These are phyloP conservation scores for Fusarium subtropicale DNA, from an alignment of 2,329 filamentous ascomycete species.

Conservation along the genomic window DNA sequence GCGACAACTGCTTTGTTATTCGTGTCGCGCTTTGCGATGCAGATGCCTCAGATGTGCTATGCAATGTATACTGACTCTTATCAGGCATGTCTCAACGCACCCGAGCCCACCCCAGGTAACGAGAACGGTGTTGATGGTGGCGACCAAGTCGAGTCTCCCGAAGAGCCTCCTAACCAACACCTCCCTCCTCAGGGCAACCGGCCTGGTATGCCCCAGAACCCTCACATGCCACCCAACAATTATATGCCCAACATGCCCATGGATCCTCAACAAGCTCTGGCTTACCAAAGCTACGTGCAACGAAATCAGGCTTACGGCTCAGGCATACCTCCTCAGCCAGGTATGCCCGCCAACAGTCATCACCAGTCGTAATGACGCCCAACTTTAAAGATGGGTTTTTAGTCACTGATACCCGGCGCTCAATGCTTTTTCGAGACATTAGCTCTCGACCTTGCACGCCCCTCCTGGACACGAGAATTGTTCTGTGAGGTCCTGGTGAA, in stretches of 20 bases:
- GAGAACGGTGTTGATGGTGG: conserved; percentile 84
- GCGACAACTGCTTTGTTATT: conserved; percentile 42
- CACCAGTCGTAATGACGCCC: conserved; percentile 73
- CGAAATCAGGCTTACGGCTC: conserved; percentile 76
- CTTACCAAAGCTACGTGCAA: conserved; percentile 87
- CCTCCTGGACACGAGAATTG: conserved; percentile 49
- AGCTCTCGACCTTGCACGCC: conserved; percentile 46
- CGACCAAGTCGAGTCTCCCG: conserved; percentile 87
- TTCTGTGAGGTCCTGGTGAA: conserved; percentile 57
- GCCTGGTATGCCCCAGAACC: conserved; percentile 73
- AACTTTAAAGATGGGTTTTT: conserved; percentile 39
- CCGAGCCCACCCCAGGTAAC: conserved; percentile 83
- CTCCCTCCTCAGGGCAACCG: conserved; percentile 71
- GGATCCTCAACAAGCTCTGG: conserved; percentile 82
- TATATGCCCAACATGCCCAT: conserved; percentile 74
- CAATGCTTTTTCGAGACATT: conserved; percentile 62
- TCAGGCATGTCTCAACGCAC: conserved; percentile 96
- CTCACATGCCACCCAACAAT: conserved; percentile 69
- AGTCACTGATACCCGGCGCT: conserved; percentile 69
- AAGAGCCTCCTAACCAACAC: conserved; percentile 83
- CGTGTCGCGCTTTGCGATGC: background rate
- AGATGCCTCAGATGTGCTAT: background rate
- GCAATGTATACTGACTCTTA: conserved; percentile 28
- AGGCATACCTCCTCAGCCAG: conserved; percentile 79
- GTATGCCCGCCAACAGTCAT: conserved; percentile 85